Evolutionary conservation across 495 filamentous ascomycete species (phyloP), one percentile per base, ranked within the genome.

Genomic region (Halenospora varia): DNA sequence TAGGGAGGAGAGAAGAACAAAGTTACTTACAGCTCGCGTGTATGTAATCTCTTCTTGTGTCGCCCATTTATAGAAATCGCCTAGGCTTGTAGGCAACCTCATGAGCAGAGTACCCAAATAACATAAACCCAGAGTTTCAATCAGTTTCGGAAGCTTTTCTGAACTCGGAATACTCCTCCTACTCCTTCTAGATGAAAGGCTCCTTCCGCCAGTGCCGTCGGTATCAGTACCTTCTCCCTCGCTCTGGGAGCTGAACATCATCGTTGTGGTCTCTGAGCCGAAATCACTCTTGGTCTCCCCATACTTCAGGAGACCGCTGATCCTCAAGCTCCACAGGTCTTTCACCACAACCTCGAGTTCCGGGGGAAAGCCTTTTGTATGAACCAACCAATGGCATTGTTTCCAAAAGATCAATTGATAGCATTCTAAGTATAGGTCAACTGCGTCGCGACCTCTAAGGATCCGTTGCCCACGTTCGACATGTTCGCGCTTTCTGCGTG

Each of bases 341-440:
- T 74, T 68, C n/a, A 77, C 73, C 23, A 81, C 71, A 10, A 66
- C 67, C 62, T 79, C 75, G n/a, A 81, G 66, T 53, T 81, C 76
- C 1, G 56, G 53, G 0, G 87, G 85, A 59, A 89, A 82, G 0
- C 79, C 77, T 65, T 82, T 82, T 9, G 75, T 69, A 25, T 82
- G 72, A 9, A 90, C 72, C 45, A 92, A 69, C 62, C 77, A 84
- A 65, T 82, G 68, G 49, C 81, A 78, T 75, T 92, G 88, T 68
- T 89, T 88, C 74, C 85, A 82, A 0, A 93, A 71, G 25, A 98
- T 82, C n/a, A 97, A 72, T 70, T 97, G 94, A 52, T 90, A 83
- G 62, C 80, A 85, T 68, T 93, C 85, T 39, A 98, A 73, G 70
- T 85, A 96, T n/a, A 96, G 78, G 58, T 87, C 81, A 53, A 80